Evolutionary conservation across 495 filamentous ascomycete genomes (phyloP).

Genomic region (Massariosphaeria phaeospora): DNA sequence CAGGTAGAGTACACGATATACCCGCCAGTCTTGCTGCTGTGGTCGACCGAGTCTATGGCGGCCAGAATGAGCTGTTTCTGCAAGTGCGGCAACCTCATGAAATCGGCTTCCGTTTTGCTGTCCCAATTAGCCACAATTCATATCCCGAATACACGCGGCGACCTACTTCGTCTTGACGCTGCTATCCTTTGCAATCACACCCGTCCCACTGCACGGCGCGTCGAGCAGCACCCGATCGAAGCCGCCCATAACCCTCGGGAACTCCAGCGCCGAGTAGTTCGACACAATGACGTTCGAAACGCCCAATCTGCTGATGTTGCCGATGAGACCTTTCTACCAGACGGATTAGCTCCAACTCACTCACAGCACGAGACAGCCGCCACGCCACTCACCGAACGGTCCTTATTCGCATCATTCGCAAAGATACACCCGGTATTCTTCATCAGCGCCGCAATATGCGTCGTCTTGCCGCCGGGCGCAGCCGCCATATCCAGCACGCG

Average conservation of each 20-base stretch:
- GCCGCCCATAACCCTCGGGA: conserved; percentile 88
- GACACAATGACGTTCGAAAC: conserved; percentile 91
- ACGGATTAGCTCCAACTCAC: too few relatives aligned
- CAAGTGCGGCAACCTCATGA: conserved; percentile 82
- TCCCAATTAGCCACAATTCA: too few relatives aligned
- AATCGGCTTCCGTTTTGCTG: conserved; percentile 91
- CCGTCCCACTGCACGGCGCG: conserved; percentile 76
- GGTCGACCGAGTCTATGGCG: conserved; percentile 91
- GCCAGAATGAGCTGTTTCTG: conserved; percentile 91
- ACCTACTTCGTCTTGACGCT: conserved; percentile 96
- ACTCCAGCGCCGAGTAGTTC: conserved; percentile 87
- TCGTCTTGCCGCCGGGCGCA: conserved; percentile 95
- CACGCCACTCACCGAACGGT: too few relatives aligned
- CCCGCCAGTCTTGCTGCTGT: conserved; percentile 77
- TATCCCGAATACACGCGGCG: too few relatives aligned
- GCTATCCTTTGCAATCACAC: conserved; percentile 92
- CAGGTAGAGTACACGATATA: conserved; percentile 95
- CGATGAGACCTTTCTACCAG: conserved; percentile 97
- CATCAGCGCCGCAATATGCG: conserved; percentile 94
- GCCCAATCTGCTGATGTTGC: conserved; percentile 94
- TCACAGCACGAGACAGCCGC: too few relatives aligned
- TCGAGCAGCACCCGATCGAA: conserved; percentile 83
- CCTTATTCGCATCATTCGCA: conserved; percentile 92
- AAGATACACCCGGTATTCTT: conserved; percentile 96
- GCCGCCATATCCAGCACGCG: conserved; percentile 93